Percentiles rank a stretch among this genome's conserved stretches.
These are phyloP conservation scores for Isabelozyma rhagii DNA, from an alignment of 805 yeast species.

Conservation along the genomic window DNA sequence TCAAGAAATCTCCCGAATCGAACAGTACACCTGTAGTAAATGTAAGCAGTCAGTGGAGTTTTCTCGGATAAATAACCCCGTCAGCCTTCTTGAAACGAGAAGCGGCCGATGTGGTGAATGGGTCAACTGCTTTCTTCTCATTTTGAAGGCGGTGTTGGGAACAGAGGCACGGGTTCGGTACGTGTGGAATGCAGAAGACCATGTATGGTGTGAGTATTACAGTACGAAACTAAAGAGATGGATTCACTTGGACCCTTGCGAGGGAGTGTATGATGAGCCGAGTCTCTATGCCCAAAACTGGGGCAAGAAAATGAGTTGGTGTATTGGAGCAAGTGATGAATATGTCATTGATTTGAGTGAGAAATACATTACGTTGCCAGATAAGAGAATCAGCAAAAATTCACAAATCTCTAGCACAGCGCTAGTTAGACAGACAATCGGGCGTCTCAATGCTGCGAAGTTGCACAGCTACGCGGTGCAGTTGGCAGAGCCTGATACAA, in stretches of 20 bases:
- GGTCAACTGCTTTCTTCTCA: constrained; percentile 78
- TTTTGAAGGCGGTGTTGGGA: constrained; percentile 62
- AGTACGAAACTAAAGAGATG: constrained; percentile 60
- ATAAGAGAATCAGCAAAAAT: constrained; percentile 30
- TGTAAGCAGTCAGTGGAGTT: constrained; percentile 55
- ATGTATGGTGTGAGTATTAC: constrained; percentile 93
- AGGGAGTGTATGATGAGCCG: constrained; percentile 81
- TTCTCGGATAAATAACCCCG: constrained; percentile 74
- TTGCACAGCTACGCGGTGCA: constrained; percentile 5
- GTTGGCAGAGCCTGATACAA: background rate
- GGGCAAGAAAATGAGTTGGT: constrained; percentile 93
- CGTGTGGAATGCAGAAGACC: constrained; percentile 89
- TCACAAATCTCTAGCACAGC: constrained; percentile 44
- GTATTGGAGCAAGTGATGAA: constrained; percentile 60
- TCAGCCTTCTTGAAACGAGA: constrained; percentile 55
- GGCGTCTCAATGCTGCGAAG: constrained; percentile 31
- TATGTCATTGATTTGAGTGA: constrained; percentile 69
- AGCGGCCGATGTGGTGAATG: constrained; percentile 93
- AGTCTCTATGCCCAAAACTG: constrained; percentile 74
- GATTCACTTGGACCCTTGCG: constrained; percentile 91
- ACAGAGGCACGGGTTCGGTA: constrained; percentile 46
- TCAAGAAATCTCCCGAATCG: constrained; percentile 54
- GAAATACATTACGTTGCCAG: constrained; percentile 53
- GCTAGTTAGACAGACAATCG: constrained; percentile 32
- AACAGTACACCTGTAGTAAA: constrained; percentile 55